Evolutionary conservation across 352 stramenopile species (phyloP).

Genomic region (Phytophthora ohioensis): DNA sequence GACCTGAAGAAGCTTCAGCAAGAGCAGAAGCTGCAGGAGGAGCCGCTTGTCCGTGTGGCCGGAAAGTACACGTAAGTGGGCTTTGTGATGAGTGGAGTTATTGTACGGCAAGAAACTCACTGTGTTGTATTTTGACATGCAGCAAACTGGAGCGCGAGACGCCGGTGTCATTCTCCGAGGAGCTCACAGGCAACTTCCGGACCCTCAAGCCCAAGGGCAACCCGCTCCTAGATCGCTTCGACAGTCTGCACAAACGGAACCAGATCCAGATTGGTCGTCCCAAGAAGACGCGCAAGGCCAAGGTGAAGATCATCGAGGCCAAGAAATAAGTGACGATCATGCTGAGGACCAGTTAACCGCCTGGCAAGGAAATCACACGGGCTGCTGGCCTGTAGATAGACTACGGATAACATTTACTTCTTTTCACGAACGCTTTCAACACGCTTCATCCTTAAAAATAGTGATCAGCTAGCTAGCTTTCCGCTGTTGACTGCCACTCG

Average conservation of each 20-base stretch:
- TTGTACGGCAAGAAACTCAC: not conserved
- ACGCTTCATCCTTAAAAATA: conserved; percentile 31
- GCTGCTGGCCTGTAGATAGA: conserved; percentile 40
- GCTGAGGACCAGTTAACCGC: not conserved
- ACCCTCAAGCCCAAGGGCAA: conserved; percentile 84
- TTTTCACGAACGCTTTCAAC: conserved; percentile 17
- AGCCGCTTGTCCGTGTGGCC: conserved; percentile 74
- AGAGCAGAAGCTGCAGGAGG: conserved; percentile 80
- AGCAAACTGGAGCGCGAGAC: conserved; percentile 83
- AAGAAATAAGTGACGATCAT: conserved; percentile 67
- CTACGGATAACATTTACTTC: conserved; percentile 29
- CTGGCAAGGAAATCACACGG: conserved; percentile 16
- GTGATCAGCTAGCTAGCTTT: conserved; percentile 10
- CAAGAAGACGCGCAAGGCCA: conserved; percentile 72
- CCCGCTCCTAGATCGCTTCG: conserved; percentile 82
- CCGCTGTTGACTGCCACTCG: not conserved
- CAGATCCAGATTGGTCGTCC: conserved; percentile 79
- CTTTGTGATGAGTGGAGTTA: not conserved
- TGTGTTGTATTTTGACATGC: conserved; percentile 9
- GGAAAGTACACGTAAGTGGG: conserved; percentile 77
- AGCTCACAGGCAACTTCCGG: conserved; percentile 83
- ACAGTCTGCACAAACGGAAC: conserved; percentile 90
- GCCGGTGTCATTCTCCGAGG: conserved; percentile 77
- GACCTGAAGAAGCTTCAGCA: conserved; percentile 81
- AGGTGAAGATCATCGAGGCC: conserved; percentile 82